phyloP scores from a whole-genome alignment of 1,284 basidiomycete genomes.

The Apiotrichum montevideense region DNA sequence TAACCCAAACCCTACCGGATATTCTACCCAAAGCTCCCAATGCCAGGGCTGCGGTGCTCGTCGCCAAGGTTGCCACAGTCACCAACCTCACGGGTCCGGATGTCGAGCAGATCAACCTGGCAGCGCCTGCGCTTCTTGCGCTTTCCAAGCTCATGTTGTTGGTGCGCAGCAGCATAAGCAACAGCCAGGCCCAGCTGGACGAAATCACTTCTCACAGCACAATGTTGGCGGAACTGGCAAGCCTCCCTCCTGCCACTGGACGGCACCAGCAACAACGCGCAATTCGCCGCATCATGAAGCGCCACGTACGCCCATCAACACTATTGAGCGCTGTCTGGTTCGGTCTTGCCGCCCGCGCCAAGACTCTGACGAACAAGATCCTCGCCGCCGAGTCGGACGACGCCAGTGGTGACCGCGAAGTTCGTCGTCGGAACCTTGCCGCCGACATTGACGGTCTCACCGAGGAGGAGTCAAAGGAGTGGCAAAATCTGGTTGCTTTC shows the following conservation, averaged over 20 bases:
- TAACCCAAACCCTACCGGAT: constrained; percentile 9
- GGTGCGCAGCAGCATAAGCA: constrained; percentile 19
- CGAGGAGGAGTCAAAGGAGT: constrained; percentile 66
- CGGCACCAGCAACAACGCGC: constrained; percentile 41
- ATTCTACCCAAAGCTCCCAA: constrained; percentile 21
- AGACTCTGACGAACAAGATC: constrained; percentile 28
- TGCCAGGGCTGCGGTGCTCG: constrained; percentile 23
- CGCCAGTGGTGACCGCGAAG: constrained; percentile 17
- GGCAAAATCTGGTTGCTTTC: constrained; percentile 81
- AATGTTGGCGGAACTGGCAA: constrained; percentile 26
- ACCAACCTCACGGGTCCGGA: constrained; percentile 28
- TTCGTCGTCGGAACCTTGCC: constrained; percentile 24
- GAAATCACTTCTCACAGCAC: constrained; percentile 15
- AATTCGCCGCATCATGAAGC: constrained; percentile 29
- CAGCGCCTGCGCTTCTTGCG: constrained; percentile 21
- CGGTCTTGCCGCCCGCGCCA: constrained; percentile 20
- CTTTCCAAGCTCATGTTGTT: constrained; percentile 24
- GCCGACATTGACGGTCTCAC: constrained; percentile 35
- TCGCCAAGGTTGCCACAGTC: constrained; percentile 27
- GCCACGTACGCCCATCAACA: constrained; percentile 14
- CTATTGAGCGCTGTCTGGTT: constrained; percentile 27
- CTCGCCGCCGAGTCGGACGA: constrained; percentile 23
- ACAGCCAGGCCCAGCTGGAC: constrained; percentile 9
- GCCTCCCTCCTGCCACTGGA: constrained; percentile 29
- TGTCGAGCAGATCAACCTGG: constrained; percentile 29